Evolutionary conservation across 371 early-diverging fungal species (phyloP).

Genomic region (Syncephalis plumigaleata): DNA sequence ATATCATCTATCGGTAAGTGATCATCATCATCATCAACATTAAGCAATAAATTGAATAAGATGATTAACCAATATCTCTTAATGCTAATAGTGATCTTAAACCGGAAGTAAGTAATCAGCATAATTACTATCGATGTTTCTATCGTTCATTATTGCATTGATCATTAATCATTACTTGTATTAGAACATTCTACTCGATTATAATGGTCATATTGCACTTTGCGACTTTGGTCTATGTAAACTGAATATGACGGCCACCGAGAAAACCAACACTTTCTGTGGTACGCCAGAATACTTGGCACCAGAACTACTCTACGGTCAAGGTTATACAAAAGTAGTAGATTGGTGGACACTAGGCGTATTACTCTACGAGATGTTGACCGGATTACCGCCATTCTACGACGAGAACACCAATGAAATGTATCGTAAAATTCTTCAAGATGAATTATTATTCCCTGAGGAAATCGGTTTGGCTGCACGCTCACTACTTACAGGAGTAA

Average conservation of each 20-base stretch:
- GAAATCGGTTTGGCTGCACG: constrained; percentile 60
- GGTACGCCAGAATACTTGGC: constrained; percentile 99
- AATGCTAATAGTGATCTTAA: constrained; percentile 54
- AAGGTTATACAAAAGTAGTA: constrained; percentile 87
- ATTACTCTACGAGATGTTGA: constrained; percentile 89
- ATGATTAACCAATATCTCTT: constrained; percentile 9
- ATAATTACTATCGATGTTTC: too few relatives aligned
- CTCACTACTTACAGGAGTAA: constrained; percentile 49
- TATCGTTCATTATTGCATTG: neutral
- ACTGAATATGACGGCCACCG: constrained; percentile 82
- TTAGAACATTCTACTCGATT: constrained; percentile 82
- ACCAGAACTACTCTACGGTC: constrained; percentile 83
- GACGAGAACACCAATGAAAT: constrained; percentile 91
- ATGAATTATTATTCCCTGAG: constrained; percentile 69
- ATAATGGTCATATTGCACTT: constrained; percentile 91
- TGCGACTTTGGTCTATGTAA: constrained; percentile 98
- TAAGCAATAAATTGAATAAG: neutral
- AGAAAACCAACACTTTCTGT: constrained; percentile 90
- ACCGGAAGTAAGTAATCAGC: constrained; percentile 41
- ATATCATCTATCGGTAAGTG: constrained; percentile 61
- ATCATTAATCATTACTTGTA: neutral
- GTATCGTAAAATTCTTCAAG: constrained; percentile 83
- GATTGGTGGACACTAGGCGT: constrained; percentile 99
- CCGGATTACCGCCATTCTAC: constrained; percentile 90
- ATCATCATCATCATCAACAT: neutral